Evolutionary conservation across 2,329 filamentous ascomycete genomes (phyloP).

Genomic region (Talaromyces albobiverticillius): DNA sequence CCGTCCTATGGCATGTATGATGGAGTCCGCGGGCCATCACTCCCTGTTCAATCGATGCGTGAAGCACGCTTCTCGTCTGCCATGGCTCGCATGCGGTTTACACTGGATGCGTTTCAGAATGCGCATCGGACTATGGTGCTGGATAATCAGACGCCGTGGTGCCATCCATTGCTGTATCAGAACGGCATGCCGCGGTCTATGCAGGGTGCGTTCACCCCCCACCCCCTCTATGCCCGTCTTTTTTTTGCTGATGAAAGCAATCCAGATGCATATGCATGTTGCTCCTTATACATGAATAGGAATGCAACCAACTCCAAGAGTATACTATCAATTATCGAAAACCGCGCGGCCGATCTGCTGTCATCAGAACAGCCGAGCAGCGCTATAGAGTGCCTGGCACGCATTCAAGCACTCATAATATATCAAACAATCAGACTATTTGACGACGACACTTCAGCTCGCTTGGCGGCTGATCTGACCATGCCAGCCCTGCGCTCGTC

Average conservation of each 20-base stretch:
- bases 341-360: conserved; percentile 45
- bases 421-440: conserved; percentile 53
- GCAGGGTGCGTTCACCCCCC: conserved; percentile 38
- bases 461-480: conserved; percentile 38
- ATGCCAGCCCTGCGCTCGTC: conserved; percentile 25
- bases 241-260: neutral
- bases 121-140: conserved; percentile 47
- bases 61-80: conserved; percentile 17
- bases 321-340: conserved; percentile 50
- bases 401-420: conserved; percentile 49
- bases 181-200: conserved; percentile 51
- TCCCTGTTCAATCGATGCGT: conserved; percentile 9
- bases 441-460: conserved; percentile 48
- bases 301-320: conserved; percentile 48
- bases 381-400: conserved; percentile 36
- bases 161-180: conserved; percentile 51
- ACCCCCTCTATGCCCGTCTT: neutral
- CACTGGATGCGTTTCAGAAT: conserved; percentile 47
- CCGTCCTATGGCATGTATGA: neutral
- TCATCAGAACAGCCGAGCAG: conserved; percentile 25
- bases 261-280: conserved; percentile 52
- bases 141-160: conserved; percentile 53
- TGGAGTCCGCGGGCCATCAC: neutral
- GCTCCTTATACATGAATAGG: conserved; percentile 52
- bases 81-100: conserved; percentile 28